Conservation (phyloP, 139 green algal species). For the Coelastrella sp. region DNA sequence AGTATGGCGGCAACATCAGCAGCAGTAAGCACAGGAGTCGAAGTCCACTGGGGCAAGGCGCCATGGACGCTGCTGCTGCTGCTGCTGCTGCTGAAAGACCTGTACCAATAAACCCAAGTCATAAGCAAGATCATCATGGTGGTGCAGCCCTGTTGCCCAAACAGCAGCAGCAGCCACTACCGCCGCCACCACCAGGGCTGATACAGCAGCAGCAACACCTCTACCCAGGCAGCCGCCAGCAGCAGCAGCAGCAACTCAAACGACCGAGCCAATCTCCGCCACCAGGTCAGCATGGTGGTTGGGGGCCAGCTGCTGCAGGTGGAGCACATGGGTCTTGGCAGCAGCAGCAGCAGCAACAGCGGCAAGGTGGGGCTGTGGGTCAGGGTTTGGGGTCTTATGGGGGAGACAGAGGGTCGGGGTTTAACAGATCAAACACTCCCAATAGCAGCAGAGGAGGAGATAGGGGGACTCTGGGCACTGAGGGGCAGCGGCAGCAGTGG, state of each 20-base stretch:
- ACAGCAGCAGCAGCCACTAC: not conserved
- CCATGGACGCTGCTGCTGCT: not conserved
- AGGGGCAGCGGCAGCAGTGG: constrained; percentile 6
- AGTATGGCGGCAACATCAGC: not conserved
- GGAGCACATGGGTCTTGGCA: not conserved
- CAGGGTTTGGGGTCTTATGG: not conserved
- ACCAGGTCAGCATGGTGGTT: not conserved
- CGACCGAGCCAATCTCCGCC: not conserved
- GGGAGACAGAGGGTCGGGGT: not conserved
- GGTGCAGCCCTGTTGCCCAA: no score
- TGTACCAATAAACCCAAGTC: no score
- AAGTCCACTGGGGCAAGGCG: not conserved
- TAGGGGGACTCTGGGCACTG: not conserved
- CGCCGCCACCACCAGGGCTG: not conserved
- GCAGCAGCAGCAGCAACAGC: constrained; percentile 28
- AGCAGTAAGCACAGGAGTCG: not conserved
- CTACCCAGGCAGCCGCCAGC: not conserved
- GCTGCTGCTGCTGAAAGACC: no score
- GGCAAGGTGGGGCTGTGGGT: not conserved
- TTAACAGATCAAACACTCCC: not conserved
- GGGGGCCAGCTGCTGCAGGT: not conserved
- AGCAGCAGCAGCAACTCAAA: constrained; percentile 4
- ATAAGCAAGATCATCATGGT: no score
- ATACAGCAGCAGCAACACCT: not conserved
- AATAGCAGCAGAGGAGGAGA: not conserved